A percentile compares a stretch with the other conserved stretches of the same genome.
Conservation (phyloP, 2,329 filamentous ascomycete genomes). For the Coleophoma eucalyptorum region DNA sequence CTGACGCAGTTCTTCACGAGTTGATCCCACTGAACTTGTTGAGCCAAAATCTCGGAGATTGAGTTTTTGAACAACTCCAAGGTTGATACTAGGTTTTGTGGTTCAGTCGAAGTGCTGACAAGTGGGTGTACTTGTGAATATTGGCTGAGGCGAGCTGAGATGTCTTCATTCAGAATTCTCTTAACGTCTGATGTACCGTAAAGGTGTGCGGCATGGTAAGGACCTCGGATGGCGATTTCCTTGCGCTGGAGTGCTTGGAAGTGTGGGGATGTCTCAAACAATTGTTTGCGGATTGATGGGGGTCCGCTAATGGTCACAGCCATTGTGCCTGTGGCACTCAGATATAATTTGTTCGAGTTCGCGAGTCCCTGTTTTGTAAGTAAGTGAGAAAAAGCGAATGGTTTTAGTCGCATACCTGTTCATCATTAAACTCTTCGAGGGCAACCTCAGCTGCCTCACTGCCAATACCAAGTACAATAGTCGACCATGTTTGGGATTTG, state of each 20-base stretch:
- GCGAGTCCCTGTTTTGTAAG: conserved; percentile 8
- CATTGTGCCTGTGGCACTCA: conserved; percentile 12
- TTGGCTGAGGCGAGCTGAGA: conserved; percentile 3
- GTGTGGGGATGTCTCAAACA: conserved; percentile 9
- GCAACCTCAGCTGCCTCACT: conserved; percentile 9
- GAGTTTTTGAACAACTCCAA: conserved; percentile 12
- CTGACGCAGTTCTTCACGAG: conserved; percentile 8
- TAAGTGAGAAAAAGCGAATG: not conserved
- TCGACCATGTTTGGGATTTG: conserved; percentile 14
- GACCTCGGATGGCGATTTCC: conserved; percentile 18
- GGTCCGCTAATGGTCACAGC: conserved; percentile 18
- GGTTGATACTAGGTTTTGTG: conserved; percentile 3
- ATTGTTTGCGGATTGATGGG: conserved; percentile 7
- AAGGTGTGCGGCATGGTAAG: conserved; percentile 27
- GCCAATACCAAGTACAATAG: conserved; percentile 12
- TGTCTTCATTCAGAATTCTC: conserved; percentile 14
- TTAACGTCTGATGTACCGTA: conserved; percentile 19
- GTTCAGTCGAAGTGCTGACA: conserved; percentile 3
- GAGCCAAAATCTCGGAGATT: conserved; percentile 12
- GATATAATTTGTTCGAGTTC: conserved; percentile 12
- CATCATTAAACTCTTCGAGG: conserved; percentile 12
- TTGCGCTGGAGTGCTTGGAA: conserved; percentile 11
- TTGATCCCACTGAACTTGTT: conserved; percentile 13
- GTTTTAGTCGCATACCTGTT: not conserved
- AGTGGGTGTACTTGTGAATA: conserved; percentile 8